phyloP scores from a whole-genome alignment of 2,329 filamentous ascomycete genomes.

The Nemania serpens region DNA sequence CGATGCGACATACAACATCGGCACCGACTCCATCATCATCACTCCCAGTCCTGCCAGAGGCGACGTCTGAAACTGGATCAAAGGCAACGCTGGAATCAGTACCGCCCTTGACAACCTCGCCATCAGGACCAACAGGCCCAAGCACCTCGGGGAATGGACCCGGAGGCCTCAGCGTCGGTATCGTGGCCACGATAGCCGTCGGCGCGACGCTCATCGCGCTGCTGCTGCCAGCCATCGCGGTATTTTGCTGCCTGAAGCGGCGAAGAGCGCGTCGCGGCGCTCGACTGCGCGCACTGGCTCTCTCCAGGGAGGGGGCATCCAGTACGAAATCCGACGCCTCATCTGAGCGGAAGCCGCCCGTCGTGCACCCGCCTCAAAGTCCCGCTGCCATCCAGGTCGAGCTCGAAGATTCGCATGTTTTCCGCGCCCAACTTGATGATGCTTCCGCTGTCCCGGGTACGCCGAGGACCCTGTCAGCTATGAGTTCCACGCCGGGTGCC shows the following conservation, averaged over 20 bases:
- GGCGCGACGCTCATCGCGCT: slow-evolving; percentile 1
- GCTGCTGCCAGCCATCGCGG: not conserved
- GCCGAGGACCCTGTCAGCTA: not conserved
- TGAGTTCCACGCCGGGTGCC: not conserved
- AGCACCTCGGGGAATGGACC: not conserved
- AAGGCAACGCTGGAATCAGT: too few species aligned
- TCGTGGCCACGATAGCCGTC: not conserved
- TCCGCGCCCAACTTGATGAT: not conserved
- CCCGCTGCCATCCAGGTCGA: not conserved
- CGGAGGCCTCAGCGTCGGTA: not conserved
- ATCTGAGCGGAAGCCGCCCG: slow-evolving; percentile 6
- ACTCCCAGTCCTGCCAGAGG: too few species aligned
- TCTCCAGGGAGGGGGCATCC: not conserved
- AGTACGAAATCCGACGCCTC: not conserved
- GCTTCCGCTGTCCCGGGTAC: not conserved
- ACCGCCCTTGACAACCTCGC: too few species aligned
- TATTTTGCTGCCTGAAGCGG: slow-evolving; percentile 5
- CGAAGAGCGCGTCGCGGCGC: not conserved
- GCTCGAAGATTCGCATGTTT: not conserved
- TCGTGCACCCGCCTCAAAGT: slow-evolving; percentile 1
- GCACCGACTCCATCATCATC: too few species aligned
- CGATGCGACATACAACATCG: too few species aligned
- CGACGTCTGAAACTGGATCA: too few species aligned
- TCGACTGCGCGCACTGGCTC: not conserved
- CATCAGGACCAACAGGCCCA: not conserved